Base-by-base conservation (phyloP, 2,329 filamentous ascomycete genomes). In the Fulvia fulva region DNA sequence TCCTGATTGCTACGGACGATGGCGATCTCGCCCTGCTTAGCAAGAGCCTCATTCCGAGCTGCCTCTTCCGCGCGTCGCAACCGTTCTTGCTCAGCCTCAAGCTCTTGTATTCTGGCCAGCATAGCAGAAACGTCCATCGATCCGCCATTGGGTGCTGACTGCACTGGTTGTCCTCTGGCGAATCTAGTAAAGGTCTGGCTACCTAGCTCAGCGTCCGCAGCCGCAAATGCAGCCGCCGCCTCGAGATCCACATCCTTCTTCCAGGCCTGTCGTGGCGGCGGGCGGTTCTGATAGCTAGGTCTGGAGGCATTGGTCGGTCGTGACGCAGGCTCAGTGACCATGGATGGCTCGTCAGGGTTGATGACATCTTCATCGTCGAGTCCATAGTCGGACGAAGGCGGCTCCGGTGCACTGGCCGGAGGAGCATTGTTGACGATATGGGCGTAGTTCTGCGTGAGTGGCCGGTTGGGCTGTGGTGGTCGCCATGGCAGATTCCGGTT, bases 1-100 rank as follows among this genome's bases (percentile, higher is more conserved):
- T 87, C 82, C 43, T 85, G 80, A 59, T 89, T 90, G 59, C 83
- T 82, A 32, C 90, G 84, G n/a, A 92, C 80, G 60, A 92, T 91
- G 52, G 87, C 81, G 26, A 86, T 85, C 70, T 92, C 89, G 51
- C 90, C 90, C 19, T 83, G 78, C 65, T 89, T 88, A 2, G 82
- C 80, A 16, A 87, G 78, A 51, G 85, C 83, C 5, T 80, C 73
- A 58, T 73, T 73, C 52, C 75, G 73, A 49, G 74, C 75, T 45
- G 74, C 75, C 56, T 78, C 71, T 59, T 78, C 74, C 32, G 73
- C 67, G 32, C 68, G 67, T 54, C 71, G 70, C 41, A 79, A 65
- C 44, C 71, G 68, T 7, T 66, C 68, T 51, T 73, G 74, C 56
- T 79, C 75, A 57, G 74, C 74, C 67, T 80, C 76, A 23, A 81